Percentiles rank a stretch among this genome's conserved stretches.
Evolutionary conservation across 371 early-diverging fungal genomes (phyloP).

Genomic region (Mucor irregularis): DNA sequence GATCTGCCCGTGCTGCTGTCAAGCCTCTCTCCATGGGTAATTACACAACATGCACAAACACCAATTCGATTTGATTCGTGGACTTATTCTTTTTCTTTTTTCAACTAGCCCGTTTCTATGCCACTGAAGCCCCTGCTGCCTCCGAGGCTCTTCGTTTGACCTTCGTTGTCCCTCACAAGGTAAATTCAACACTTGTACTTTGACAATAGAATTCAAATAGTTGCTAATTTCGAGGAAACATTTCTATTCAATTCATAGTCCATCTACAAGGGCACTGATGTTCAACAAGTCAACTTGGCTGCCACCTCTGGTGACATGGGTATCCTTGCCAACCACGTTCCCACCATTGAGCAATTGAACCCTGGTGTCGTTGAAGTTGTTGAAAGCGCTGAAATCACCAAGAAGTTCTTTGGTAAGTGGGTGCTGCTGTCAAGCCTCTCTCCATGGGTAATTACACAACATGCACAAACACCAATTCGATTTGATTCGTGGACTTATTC

Average conservation of each 20-base stretch:
- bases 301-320: constrained; percentile 97
- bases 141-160: constrained; percentile 83
- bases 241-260: too few species aligned
- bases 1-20: constrained; percentile 55
- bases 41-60: not conserved
- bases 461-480: not conserved
- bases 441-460: constrained; percentile 42
- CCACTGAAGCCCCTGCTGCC: constrained; percentile 70
- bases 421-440: constrained; percentile 48
- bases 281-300: constrained; percentile 93
- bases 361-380: constrained; percentile 91
- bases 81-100: not conserved
- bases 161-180: constrained; percentile 93
- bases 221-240: too few species aligned
- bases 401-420: constrained; percentile 94
- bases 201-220: too few species aligned
- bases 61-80: not conserved
- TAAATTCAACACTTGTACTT: constrained; percentile 22
- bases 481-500: not conserved
- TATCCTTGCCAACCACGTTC: constrained; percentile 97
- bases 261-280: constrained; percentile 75
- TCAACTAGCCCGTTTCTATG: constrained; percentile 66
- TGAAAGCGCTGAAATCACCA: constrained; percentile 70
- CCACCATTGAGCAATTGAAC: constrained; percentile 94
- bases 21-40: constrained; percentile 55